Evolutionary conservation across 108 stramenopile genomes (phyloP), one percentile per base, ranked within the genome.

Genomic region (Nitzschia putrida): DNA sequence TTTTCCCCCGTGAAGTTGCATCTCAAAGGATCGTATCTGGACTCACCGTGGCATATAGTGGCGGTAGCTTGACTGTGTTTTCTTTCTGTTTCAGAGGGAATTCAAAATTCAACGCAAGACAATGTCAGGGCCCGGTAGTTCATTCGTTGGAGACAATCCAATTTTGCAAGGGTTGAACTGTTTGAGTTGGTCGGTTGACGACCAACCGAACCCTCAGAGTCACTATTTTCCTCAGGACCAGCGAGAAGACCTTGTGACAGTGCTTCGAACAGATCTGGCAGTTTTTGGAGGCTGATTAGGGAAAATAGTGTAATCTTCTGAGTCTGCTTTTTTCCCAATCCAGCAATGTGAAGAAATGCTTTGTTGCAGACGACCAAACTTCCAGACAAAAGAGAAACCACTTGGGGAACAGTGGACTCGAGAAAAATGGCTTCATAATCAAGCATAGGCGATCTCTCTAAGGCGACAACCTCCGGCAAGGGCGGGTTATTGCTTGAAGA

Each of bases 391-490:
- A 86, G 80, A 1, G 89, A 89, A 72, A 93, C 85, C 4, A 93
- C 59, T 66, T 93, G 92, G 12, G 92, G 92, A 34, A 93, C 70
- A 72, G 88, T 93, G 16, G 84, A 84, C 51, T 84, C 85, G 60
- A 74, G 53, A 54, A 93, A 93, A 8, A 91, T 85, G 58, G 89
- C 89, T 71, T 85, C 73, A 72, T 87, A 93, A 64, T 90, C 84
- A 43, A 90, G 63, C 20, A 79, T 79, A 66, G 88, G 85, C 24
- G 69, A 71, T 37, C 66, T 18, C 49, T 80, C 81, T 23, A 73
- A 8, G 0, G 78, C 78, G 0, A 75, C 66, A 8, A 63, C 65
- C 44, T 79, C 74, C 21, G 22, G 43, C 13, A 77, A 72, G 25
- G 79, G 75, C 49, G 78, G 82, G 64, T 86, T 90, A 9, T 11